Evolutionary conservation across 2,329 filamentous ascomycete species (phyloP).

Genomic region (Claviceps quebecensis): DNA sequence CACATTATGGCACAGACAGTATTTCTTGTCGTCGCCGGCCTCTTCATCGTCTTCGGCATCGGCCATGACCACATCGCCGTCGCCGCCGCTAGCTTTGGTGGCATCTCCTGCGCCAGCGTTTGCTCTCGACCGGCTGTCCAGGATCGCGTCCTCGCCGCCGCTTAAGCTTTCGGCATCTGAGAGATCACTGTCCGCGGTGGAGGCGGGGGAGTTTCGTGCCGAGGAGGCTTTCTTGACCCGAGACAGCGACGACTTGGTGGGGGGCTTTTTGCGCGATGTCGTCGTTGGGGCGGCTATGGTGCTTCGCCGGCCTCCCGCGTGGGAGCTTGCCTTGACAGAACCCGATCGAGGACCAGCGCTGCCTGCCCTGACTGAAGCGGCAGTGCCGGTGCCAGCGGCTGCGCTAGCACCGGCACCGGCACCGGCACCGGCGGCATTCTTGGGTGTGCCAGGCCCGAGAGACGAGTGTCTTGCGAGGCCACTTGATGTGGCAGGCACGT

Average conservation of each 20-base stretch:
- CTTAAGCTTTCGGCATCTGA: conserved; percentile 47
- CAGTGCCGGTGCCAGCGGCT: not conserved
- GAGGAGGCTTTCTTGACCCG: conserved; percentile 43
- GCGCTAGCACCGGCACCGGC: not conserved
- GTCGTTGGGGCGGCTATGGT: conserved; percentile 33
- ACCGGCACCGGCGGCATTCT: conserved; percentile 20
- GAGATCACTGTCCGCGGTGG: conserved; percentile 49
- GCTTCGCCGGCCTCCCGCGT: conserved; percentile 31
- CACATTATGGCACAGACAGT: conserved; percentile 71
- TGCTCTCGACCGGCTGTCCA: conserved; percentile 18
- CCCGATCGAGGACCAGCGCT: conserved; percentile 44
- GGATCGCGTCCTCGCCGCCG: conserved; percentile 31
- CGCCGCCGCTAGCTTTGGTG: conserved; percentile 24
- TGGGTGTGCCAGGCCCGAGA: conserved; percentile 48
- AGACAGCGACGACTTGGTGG: conserved; percentile 46
- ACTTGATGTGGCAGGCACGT: conserved; percentile 37
- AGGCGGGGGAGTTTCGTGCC: conserved; percentile 47
- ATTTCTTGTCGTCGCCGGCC: conserved; percentile 64
- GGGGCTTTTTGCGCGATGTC: conserved; percentile 32
- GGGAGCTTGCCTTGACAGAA: conserved; percentile 29
- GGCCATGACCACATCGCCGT: conserved; percentile 40
- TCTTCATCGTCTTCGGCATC: conserved; percentile 49
- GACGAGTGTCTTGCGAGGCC: conserved; percentile 48
- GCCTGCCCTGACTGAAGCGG: conserved; percentile 32
- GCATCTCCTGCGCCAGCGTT: conserved; percentile 17